Conservation (phyloP, 2,329 filamentous ascomycete species). For the Elsinoe fawcettii region DNA sequence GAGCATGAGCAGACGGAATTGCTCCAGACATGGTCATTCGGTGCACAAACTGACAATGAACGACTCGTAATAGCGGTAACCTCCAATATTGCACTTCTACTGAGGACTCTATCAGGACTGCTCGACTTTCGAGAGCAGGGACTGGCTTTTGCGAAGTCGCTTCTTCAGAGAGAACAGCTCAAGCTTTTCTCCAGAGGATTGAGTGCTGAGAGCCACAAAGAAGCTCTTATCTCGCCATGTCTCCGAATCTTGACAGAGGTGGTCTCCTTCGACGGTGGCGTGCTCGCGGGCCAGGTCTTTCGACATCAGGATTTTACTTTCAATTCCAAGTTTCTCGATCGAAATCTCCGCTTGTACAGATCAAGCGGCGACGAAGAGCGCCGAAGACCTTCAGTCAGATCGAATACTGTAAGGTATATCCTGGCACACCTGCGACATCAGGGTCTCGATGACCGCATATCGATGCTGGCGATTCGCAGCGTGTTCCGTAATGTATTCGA, state of each 20-base stretch:
- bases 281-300: slow-evolving; percentile 69
- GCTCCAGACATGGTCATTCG: slow-evolving; percentile 82
- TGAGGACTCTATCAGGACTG: slow-evolving; percentile 67
- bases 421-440: slow-evolving; percentile 72
- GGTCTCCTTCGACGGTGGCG: slow-evolving; percentile 77
- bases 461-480: slow-evolving; percentile 69
- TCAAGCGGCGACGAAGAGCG: slow-evolving; percentile 50
- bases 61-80: slow-evolving; percentile 71
- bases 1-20: slow-evolving; percentile 67
- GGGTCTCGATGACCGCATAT: slow-evolving; percentile 66
- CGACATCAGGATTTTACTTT: slow-evolving; percentile 66
- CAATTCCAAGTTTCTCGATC: slow-evolving; percentile 59
- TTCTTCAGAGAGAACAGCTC: slow-evolving; percentile 72
- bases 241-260: slow-evolving; percentile 78
- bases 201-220: slow-evolving; percentile 71
- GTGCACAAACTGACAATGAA: slow-evolving; percentile 70
- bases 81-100: slow-evolving; percentile 70
- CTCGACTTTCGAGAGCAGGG: slow-evolving; percentile 70
- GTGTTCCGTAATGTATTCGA: slow-evolving; percentile 65
- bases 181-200: slow-evolving; percentile 74
- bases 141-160: slow-evolving; percentile 67
- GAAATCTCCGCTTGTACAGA: slow-evolving; percentile 68
- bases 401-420: slow-evolving; percentile 74
- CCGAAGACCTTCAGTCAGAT: slow-evolving; percentile 69
- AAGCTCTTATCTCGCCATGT: slow-evolving; percentile 81